Percentiles rank a stretch among this genome's conserved stretches.
phyloP scores from a whole-genome alignment of 257 asterid genomes.

The Vinca minor region DNA sequence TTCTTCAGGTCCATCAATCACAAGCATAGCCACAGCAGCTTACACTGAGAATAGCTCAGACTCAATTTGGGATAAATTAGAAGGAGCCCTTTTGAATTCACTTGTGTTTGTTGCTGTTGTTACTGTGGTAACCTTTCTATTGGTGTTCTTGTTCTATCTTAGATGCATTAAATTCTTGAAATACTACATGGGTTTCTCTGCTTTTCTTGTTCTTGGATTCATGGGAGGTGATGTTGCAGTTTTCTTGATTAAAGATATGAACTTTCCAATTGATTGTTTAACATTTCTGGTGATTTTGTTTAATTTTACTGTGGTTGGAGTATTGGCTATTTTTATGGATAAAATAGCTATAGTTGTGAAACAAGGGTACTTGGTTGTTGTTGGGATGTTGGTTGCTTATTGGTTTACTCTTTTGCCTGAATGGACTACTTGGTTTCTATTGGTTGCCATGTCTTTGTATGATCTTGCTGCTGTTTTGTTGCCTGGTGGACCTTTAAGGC shows the following conservation, averaged over 20 bases:
- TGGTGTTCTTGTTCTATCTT: constrained; percentile 75
- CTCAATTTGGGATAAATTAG: constrained; percentile 80
- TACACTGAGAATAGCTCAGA: constrained; percentile 70
- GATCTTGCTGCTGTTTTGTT: constrained; percentile 95
- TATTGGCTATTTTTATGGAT: constrained; percentile 64
- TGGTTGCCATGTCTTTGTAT: constrained; percentile 91
- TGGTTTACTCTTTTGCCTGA: constrained; percentile 94
- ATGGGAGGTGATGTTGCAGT: constrained; percentile 82
- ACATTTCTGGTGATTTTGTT: constrained; percentile 57
- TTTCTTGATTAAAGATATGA: constrained; percentile 42
- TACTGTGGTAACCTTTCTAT: constrained; percentile 70
- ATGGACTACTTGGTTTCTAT: constrained; percentile 95
- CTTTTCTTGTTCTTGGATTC: constrained; percentile 76
- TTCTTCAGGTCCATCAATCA: constrained; percentile 28
- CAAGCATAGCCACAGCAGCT: constrained; percentile 70
- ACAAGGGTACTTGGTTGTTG: constrained; percentile 72
- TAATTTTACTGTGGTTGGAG: constrained; percentile 82
- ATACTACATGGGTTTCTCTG: constrained; percentile 92
- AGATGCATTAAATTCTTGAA: constrained; percentile 90
- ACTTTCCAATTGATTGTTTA: constrained; percentile 58
- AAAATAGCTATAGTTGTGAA: constrained; percentile 62
- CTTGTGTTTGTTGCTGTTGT: constrained; percentile 73
- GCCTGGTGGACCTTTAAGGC: constrained; percentile 92
- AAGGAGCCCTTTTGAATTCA: constrained; percentile 91
- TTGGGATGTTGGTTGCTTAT: constrained; percentile 90